phyloP scores from a whole-genome alignment of 2,329 filamentous ascomycete genomes.

The Talaromyces sp. region DNA sequence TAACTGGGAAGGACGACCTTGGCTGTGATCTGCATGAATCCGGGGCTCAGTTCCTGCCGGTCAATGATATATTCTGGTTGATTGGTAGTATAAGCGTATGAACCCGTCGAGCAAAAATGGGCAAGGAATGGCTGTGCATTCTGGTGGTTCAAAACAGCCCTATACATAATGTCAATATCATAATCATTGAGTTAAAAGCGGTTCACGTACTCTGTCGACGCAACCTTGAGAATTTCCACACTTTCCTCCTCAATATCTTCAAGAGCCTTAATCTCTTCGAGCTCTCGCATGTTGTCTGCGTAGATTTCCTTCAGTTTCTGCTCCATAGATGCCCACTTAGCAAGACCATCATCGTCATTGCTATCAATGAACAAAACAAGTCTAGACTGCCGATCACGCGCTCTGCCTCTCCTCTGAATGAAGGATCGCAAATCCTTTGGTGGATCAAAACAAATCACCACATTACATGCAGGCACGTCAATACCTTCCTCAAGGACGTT shows the following conservation, averaged over 20 bases:
- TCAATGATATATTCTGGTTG: conserved; percentile 63
- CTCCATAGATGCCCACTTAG: conserved; percentile 64
- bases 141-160: conserved; percentile 65
- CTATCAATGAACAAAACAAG: conserved; percentile 48
- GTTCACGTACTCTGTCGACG: conserved; percentile 12
- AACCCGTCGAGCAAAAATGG: conserved; percentile 69
- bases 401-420: conserved; percentile 60
- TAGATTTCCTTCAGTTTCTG: conserved; percentile 66
- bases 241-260: conserved; percentile 46
- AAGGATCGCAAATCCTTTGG: conserved; percentile 60
- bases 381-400: conserved; percentile 52
- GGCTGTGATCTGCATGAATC: conserved; percentile 37
- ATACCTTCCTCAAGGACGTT: conserved; percentile 58
- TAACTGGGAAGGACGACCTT: conserved; percentile 66
- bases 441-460: conserved; percentile 60
- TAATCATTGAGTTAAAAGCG: neutral
- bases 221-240: conserved; percentile 36
- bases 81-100: conserved; percentile 57
- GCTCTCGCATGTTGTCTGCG: conserved; percentile 56
- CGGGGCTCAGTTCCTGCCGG: conserved; percentile 26
- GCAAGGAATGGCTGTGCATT: conserved; percentile 71
- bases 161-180: conserved; percentile 20
- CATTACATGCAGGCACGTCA: conserved; percentile 58
- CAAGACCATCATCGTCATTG: conserved; percentile 28
- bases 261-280: conserved; percentile 42